phyloP scores from a whole-genome alignment of 2,329 filamentous ascomycete genomes.

The Alternaria triticina region DNA sequence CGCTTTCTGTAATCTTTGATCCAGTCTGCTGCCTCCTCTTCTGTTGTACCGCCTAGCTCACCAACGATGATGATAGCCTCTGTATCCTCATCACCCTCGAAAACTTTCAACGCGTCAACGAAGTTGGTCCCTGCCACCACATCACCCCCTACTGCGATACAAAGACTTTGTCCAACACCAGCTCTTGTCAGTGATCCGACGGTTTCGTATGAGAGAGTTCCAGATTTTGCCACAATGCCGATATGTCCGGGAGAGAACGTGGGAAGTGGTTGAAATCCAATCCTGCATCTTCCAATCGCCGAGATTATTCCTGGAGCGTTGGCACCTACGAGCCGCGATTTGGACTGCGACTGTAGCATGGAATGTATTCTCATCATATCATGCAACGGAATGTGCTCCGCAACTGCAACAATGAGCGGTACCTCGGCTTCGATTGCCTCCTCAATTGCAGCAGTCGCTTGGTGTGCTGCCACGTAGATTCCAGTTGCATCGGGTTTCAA shows the following conservation, averaged over 20 bases:
- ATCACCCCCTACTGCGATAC: slow-evolving; percentile 80
- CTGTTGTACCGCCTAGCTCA: slow-evolving; percentile 73
- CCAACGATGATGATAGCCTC: slow-evolving; percentile 75
- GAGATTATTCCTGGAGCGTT: slow-evolving; percentile 84
- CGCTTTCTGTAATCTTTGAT: slow-evolving; percentile 69
- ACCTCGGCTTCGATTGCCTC: slow-evolving; percentile 82
- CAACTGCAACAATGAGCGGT: slow-evolving; percentile 77
- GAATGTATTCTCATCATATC: slow-evolving; percentile 77
- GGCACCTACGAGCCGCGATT: slow-evolving; percentile 76
- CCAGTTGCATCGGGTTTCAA: slow-evolving; percentile 78
- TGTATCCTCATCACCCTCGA: slow-evolving; percentile 71
- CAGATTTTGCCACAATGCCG: slow-evolving; percentile 80
- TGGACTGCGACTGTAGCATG: slow-evolving; percentile 73
- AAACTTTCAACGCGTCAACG: slow-evolving; percentile 71
- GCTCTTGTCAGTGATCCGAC: slow-evolving; percentile 75
- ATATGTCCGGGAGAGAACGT: slow-evolving; percentile 73
- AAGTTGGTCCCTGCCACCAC: slow-evolving; percentile 76
- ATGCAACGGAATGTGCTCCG: slow-evolving; percentile 80
- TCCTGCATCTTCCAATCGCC: slow-evolving; percentile 71
- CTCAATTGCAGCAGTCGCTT: slow-evolving; percentile 75
- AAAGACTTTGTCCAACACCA: slow-evolving; percentile 78
- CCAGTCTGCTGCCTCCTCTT: slow-evolving; percentile 76
- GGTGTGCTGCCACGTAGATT: slow-evolving; percentile 79
- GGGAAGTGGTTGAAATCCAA: slow-evolving; percentile 78
- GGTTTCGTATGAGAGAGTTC: slow-evolving; percentile 80